Evolutionary conservation across 306 rosid genomes (phyloP).

Genomic region (Arachis hypogaea): DNA sequence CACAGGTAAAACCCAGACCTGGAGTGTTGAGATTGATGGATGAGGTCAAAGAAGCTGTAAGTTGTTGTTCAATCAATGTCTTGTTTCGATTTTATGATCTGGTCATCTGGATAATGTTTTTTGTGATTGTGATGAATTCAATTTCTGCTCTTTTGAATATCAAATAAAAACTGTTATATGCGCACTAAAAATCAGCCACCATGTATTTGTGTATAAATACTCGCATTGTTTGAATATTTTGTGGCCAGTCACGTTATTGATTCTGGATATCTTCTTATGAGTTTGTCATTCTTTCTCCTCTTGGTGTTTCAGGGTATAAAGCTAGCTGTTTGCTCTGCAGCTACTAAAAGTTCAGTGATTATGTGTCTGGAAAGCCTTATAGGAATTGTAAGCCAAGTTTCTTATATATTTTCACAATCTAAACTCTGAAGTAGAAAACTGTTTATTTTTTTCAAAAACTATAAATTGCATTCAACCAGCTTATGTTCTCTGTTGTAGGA

Average conservation of each 20-base stretch:
- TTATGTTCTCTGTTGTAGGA: conserved; percentile 60
- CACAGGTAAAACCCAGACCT: conserved; percentile 90
- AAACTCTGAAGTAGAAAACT: not conserved
- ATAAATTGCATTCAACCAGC: conserved; percentile 22
- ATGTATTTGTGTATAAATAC: too few species aligned
- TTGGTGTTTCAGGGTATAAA: conserved; percentile 68
- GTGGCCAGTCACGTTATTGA: conserved; percentile 1
- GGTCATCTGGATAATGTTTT: conserved; percentile 32
- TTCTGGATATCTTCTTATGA: conserved; percentile 21
- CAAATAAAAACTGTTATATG: too few species aligned
- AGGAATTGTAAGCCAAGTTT: conserved; percentile 66
- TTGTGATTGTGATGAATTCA: conserved; percentile 5
- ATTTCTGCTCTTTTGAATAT: conserved; percentile 8
- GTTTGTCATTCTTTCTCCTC: conserved; percentile 1
- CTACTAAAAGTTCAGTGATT: conserved; percentile 94
- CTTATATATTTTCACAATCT: conserved; percentile 8
- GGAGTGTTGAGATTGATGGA: conserved; percentile 96
- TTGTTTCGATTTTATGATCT: conserved; percentile 27
- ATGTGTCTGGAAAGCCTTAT: conserved; percentile 87
- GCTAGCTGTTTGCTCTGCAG: conserved; percentile 96
- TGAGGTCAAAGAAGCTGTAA: conserved; percentile 89
- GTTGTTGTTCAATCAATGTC: conserved; percentile 40
- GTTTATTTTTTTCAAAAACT: not conserved
- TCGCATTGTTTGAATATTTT: not conserved
- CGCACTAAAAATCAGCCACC: too few species aligned